Conservation (phyloP, 768 basidiomycete species). For the Lactarius sanguifluus region DNA sequence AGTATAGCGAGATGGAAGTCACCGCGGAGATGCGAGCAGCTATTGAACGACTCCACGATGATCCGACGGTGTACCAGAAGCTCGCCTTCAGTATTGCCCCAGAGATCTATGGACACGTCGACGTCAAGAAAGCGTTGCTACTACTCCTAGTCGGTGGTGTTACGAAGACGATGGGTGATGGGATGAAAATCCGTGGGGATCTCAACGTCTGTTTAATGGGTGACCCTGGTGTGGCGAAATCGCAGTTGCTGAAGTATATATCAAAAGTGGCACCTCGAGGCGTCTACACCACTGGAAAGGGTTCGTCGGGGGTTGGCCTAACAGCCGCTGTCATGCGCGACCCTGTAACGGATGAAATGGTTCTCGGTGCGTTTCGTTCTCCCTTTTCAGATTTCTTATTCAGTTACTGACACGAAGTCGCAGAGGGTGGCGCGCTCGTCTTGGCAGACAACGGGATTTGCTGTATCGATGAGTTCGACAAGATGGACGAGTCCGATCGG, state of each 20-base stretch:
- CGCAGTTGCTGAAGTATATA: slow-evolving; percentile 95
- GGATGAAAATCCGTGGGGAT: slow-evolving; percentile 98
- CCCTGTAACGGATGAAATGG: slow-evolving; percentile 99
- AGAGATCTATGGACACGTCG: slow-evolving; percentile 96
- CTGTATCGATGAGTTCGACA: slow-evolving; percentile 99
- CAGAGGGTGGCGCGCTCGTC: slow-evolving; percentile 99
- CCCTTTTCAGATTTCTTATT: not conserved
- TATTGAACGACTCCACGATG: slow-evolving; percentile 65
- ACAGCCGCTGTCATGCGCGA: slow-evolving; percentile 99
- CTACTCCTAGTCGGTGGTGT: slow-evolving; percentile 94
- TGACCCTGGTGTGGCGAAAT: slow-evolving; percentile 99
- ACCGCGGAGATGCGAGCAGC: slow-evolving; percentile 78
- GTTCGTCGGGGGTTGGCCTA: slow-evolving; percentile 97
- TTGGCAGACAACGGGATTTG: slow-evolving; percentile 99
- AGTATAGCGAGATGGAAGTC: slow-evolving; percentile 92
- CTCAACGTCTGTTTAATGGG: slow-evolving; percentile 99
- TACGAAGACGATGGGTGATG: slow-evolving; percentile 92
- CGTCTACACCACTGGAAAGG: slow-evolving; percentile 97
- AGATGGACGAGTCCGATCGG: slow-evolving; percentile 98
- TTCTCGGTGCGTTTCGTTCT: slow-evolving; percentile 66
- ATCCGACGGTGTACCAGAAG: slow-evolving; percentile 81
- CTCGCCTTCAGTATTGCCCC: slow-evolving; percentile 95
- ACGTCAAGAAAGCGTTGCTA: slow-evolving; percentile 95
- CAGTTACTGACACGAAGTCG: slow-evolving; percentile 7
- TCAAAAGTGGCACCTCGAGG: slow-evolving; percentile 98